A percentile compares a stretch with the other conserved stretches of the same genome.
phyloP scores from a whole-genome alignment of 345 rosid genomes.

The Corymbia maculata region DNA sequence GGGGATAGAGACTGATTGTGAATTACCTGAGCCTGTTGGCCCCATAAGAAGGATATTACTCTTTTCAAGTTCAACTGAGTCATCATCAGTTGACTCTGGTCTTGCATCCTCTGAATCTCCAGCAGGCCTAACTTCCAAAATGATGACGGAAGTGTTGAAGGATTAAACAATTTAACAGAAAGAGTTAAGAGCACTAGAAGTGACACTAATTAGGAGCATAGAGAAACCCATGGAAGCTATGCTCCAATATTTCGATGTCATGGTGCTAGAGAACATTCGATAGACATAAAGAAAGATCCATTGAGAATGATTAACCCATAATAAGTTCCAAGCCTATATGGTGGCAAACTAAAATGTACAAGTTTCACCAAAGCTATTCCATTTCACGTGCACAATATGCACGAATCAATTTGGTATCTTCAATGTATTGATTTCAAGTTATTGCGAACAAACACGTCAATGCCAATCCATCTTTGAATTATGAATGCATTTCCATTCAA shows the following conservation, averaged over 20 bases:
- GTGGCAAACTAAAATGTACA: neutral
- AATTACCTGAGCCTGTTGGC: conserved; percentile 93
- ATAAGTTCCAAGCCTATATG: neutral
- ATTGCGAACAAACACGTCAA: neutral
- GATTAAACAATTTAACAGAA: neutral
- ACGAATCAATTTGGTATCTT: neutral
- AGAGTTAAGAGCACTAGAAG: neutral
- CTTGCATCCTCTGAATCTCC: conserved; percentile 31
- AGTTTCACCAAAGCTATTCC: neutral
- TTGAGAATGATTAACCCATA: neutral
- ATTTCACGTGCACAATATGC: neutral
- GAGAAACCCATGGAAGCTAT: conserved; percentile 2
- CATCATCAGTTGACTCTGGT: conserved; percentile 51
- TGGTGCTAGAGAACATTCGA: neutral
- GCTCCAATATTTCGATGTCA: neutral
- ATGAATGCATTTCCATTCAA: neutral
- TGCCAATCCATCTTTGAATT: neutral
- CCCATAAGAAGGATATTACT: conserved; percentile 99
- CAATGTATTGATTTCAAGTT: neutral
- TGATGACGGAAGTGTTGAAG: conserved; percentile 17
- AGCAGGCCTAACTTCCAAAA: conserved; percentile 59
- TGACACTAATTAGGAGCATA: neutral
- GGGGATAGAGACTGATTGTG: neutral
- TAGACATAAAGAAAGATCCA: neutral
- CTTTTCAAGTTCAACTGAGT: conserved; percentile 91